Evolutionary conservation across 352 stramenopile species (phyloP).

Genomic region (Pythium diclinum): DNA sequence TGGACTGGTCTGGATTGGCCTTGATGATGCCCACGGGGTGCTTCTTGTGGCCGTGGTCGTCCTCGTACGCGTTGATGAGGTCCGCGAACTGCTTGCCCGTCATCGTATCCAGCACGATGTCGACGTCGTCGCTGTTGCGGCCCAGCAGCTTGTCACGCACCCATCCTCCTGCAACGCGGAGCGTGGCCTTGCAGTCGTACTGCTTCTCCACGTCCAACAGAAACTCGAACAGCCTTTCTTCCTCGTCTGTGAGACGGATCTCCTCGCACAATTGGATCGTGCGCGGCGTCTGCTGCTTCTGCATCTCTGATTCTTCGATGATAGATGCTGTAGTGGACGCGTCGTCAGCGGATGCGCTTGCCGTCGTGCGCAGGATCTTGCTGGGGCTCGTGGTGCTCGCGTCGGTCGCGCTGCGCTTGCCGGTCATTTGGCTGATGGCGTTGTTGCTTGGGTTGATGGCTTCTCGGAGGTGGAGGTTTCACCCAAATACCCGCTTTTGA

Average conservation of each 20-base stretch:
- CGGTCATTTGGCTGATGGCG: conserved; percentile 3
- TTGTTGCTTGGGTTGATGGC: conserved; percentile 16
- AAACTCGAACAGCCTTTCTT: conserved; percentile 64
- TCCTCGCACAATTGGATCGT: conserved; percentile 17
- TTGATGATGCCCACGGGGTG: conserved; percentile 71
- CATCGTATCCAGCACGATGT: conserved; percentile 97
- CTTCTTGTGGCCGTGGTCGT: conserved; percentile 42
- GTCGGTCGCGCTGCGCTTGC: conserved; percentile 11
- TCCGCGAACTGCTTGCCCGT: conserved; percentile 93
- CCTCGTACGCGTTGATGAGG: conserved; percentile 66
- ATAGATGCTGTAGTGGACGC: background rate
- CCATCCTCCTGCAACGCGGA: conserved; percentile 98
- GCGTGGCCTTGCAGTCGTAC: conserved; percentile 54
- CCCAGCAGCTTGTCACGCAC: conserved; percentile 97
- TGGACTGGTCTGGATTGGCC: conserved; percentile 92
- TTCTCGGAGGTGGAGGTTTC: background rate
- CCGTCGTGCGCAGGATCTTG: conserved; percentile 15
- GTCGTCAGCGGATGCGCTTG: background rate
- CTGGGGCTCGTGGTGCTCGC: conserved; percentile 10
- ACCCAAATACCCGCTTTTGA: conserved; percentile 3
- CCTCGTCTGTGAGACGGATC: conserved; percentile 41
- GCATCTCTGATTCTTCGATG: conserved; percentile 4
- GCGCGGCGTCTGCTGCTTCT: background rate
- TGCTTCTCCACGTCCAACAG: conserved; percentile 59
- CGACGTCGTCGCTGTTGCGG: conserved; percentile 91